Evolutionary conservation across 192 early-diverging fungal genomes (phyloP), one percentile per base, ranked within the genome.

Genomic region (Coemansia sp.): DNA sequence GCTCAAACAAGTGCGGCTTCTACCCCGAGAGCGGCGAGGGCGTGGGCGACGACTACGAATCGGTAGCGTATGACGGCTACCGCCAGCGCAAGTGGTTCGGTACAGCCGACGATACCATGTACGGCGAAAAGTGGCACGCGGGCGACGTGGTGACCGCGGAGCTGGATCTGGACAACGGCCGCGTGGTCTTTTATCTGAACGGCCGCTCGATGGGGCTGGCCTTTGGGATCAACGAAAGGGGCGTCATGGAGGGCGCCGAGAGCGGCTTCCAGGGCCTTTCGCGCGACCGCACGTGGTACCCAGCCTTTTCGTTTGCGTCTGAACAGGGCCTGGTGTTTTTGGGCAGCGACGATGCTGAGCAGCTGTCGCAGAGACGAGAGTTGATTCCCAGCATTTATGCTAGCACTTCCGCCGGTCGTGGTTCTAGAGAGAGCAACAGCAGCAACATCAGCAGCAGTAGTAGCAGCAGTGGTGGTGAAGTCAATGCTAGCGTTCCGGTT

Each of bases 11-110:
- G 38, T 79, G 76, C 30, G 56, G 48, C 3, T 79, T 79, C 24
- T 68, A 61, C 18, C 76, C 76, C 0, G 76, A 73, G 60, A 79
- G 71, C 56, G 76, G 76, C 19, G 56, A 73, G 32, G 76, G 76
- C 28, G 76, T 79, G 1, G 76, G 76, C 58, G 76, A 79, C 10
- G 76, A 79, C 58, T 61, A 35, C 45, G 65, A 73, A 66, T 69
- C 65, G 10, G 53, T 79, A 9, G 61, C 70, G 0, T 79, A 79
- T 31, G 76, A 79, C 35, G 76, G 76, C 6, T 54, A 52, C 28
- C 56, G 76, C 14, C 52, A 38, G 32, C 65, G 65, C 65, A 72
- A 69, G 50, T 79, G 76, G 76, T 59, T 61, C 29, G 76, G 70
- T 4, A 55, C 58, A 6, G 58, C 74, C 11, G 69, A 63, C 9